Base-by-base conservation (phyloP, 208 protist genomes). In the Leishmania tarentolae region DNA sequence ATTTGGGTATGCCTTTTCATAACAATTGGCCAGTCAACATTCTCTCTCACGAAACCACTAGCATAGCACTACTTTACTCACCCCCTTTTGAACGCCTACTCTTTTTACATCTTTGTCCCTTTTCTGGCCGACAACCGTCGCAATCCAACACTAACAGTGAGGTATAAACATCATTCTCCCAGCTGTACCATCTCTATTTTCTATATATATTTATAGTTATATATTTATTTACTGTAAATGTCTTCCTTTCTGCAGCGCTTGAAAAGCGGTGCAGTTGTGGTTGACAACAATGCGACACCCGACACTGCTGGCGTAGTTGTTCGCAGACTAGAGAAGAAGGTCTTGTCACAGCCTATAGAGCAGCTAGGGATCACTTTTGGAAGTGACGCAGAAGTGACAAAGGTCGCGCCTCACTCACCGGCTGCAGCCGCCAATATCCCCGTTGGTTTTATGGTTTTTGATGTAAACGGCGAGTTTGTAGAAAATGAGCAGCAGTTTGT, bases 401-500 rank as follows among this genome's bases (percentile, higher is more conserved):
- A 69, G 11, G 86, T 92, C 28, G 86, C 84, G 1, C 80, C 82
- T 11, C 76, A 79, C 35, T 94, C 93, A 11, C 82, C 87, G 42
- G 90, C 92, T 8, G 85, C 85, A 24, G 84, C 79, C 44, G 87
- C 93, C 2, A 94, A 96, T 79, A 88, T 97, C 70, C 90, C 85
- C 0, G 61, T 77, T 8, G 81, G 92, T 17, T 94, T 83, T 72
- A 94, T 97, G 85, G 87, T 97, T 74, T 92, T 90, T 78, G 83
- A 91, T 40, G 89, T 95, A 8, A 97, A 97, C 74, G 86, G 89
- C 42, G 80, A 91, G n/a, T 95, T 92, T 87, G 86, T 97, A 42
- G 91, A 91, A 72, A 92, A 79, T 46, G 77, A 88, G 17, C 57
- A 72, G 52, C 84, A 93, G 52, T 95, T 97, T 81, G 59, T 87